Evolutionary conservation across 805 yeast genomes (phyloP).

Genomic region (Saccharomyces jurei): DNA sequence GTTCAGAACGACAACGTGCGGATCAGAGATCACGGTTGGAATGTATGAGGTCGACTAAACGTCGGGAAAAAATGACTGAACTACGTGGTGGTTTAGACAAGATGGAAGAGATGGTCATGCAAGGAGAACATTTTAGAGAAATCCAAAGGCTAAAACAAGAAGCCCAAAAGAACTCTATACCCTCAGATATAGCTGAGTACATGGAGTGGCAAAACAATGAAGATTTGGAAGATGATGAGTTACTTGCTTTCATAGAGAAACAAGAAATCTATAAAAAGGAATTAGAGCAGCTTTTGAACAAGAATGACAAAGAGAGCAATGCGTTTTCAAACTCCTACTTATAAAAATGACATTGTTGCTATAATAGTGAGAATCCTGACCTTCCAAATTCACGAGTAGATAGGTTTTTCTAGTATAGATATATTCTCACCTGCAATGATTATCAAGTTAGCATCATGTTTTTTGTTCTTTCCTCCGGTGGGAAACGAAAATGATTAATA

Average conservation of each 20-base stretch:
- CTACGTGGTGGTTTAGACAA: constrained; percentile 21
- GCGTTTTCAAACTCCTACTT: background rate
- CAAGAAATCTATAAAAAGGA: constrained; percentile 14
- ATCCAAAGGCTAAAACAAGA: constrained; percentile 9
- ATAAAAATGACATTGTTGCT: background rate
- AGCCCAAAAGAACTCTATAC: constrained; percentile 16
- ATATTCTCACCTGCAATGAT: background rate
- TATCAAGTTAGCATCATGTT: background rate
- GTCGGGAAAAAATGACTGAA: background rate
- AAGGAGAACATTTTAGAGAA: constrained; percentile 15
- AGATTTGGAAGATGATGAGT: constrained; percentile 23
- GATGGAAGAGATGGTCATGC: constrained; percentile 26
- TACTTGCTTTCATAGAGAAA: constrained; percentile 15
- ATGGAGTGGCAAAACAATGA: constrained; percentile 12
- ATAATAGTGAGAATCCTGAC: background rate
- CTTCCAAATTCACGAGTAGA: background rate
- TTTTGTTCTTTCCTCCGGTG: background rate
- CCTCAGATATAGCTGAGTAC: constrained; percentile 13
- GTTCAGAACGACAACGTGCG: background rate
- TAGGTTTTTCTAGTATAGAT: background rate
- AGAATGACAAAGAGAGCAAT: background rate
- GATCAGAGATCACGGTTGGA: background rate
- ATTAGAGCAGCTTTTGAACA: constrained; percentile 12
- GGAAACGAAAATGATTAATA: background rate
- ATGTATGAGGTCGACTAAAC: background rate